phyloP scores from a whole-genome alignment of 2,329 filamentous ascomycete species.

The Cladosporium oxysporum region DNA sequence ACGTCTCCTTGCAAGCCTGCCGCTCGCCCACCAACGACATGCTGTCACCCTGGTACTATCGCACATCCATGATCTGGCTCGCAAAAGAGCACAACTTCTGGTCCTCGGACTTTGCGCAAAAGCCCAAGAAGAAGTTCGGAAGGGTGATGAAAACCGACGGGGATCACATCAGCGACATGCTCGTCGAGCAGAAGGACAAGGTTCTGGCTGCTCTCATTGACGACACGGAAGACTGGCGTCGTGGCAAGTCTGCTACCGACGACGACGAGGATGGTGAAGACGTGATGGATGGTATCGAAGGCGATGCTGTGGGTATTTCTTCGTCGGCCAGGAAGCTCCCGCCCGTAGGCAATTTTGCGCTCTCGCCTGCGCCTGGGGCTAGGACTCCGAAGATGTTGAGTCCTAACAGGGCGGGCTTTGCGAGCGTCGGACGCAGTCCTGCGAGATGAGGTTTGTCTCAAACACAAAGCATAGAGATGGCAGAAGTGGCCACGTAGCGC shows the following conservation, averaged over 20 bases:
- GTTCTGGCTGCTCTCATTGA: constrained; percentile 51
- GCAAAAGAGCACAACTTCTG: constrained; percentile 75
- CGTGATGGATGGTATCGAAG: neutral
- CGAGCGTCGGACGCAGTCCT: constrained; percentile 2
- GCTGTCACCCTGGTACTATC: constrained; percentile 82
- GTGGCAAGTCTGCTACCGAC: neutral
- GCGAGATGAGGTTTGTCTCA: neutral
- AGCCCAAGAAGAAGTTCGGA: constrained; percentile 60
- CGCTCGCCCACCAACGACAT: constrained; percentile 66
- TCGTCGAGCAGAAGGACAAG: constrained; percentile 53
- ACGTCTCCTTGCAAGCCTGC: constrained; percentile 72
- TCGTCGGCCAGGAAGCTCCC: constrained; percentile 21
- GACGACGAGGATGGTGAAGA: constrained; percentile 18
- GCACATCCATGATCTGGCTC: constrained; percentile 78
- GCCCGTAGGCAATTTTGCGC: constrained; percentile 27
- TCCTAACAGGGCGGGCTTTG: neutral
- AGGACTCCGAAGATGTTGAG: neutral
- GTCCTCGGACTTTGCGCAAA: constrained; percentile 59
- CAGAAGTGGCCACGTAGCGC: neutral
- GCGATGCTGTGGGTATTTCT: neutral
- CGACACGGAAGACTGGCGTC: constrained; percentile 43
- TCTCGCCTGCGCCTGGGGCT: constrained; percentile 16
- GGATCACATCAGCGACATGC: constrained; percentile 57
- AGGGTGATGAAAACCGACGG: constrained; percentile 50
- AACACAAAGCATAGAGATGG: neutral